Percentiles rank a stretch among this genome's conserved stretches.
Evolutionary conservation across 2,329 filamentous ascomycete genomes (phyloP).

Genomic region (Pseudogymnoascus sp.): DNA sequence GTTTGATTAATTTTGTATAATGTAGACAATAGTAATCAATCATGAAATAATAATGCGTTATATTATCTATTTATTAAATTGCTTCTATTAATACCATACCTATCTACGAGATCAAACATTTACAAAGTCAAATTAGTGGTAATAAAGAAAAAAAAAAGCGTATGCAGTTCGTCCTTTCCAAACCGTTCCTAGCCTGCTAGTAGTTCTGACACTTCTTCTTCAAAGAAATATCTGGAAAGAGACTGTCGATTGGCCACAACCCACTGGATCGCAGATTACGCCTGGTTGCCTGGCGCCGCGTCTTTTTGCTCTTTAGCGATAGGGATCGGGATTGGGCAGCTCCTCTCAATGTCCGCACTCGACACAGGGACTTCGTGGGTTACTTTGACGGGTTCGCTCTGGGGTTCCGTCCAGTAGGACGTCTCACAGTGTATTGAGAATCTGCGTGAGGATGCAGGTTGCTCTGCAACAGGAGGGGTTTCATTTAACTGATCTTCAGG

Average conservation of each 20-base stretch:
- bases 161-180: background rate
- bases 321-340: background rate
- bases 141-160: background rate
- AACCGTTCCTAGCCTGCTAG: background rate
- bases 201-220: background rate
- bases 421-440: background rate
- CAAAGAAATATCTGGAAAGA: no score
- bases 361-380: background rate
- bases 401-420: background rate
- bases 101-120: background rate
- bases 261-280: background rate
- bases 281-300: background rate
- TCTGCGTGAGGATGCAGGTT: background rate
- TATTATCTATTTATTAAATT: slow-evolving; percentile 2
- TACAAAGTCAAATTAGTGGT: background rate
- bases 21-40: background rate
- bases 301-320: background rate
- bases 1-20: background rate
- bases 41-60: background rate
- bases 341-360: background rate
- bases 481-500: background rate
- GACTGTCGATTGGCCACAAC: background rate
- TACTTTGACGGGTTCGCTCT: background rate
- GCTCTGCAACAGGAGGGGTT: background rate
- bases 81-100: background rate